phyloP scores from a whole-genome alignment of 2,329 filamentous ascomycete species.

The Cladophialophora bantiana region DNA sequence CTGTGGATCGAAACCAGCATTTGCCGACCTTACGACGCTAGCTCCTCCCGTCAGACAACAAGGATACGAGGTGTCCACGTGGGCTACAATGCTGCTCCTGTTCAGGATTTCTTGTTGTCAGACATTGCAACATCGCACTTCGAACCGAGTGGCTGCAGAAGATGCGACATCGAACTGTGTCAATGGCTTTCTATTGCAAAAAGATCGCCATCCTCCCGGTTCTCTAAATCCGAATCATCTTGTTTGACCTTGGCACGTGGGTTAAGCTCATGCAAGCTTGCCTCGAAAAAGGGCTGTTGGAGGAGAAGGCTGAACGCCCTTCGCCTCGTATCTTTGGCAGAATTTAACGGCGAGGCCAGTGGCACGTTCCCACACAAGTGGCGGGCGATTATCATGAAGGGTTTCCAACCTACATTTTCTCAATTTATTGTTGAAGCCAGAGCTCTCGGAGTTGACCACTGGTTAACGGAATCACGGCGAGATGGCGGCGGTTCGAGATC shows the following conservation, averaged over 20 bases:
- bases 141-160: constrained; percentile 13
- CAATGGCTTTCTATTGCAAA: not conserved
- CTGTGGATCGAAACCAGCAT: not conserved
- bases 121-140: constrained; percentile 19
- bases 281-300: not conserved
- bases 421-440: too few species aligned
- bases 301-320: constrained; percentile 4
- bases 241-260: constrained; percentile 27
- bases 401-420: not conserved
- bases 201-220: constrained; percentile 9
- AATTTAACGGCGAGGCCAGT: not conserved
- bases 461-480: constrained; percentile 1
- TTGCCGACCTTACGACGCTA: not conserved
- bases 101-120: not conserved
- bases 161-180: not conserved
- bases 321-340: constrained; percentile 1
- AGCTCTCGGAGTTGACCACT: not conserved
- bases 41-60: not conserved
- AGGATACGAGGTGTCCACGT: not conserved
- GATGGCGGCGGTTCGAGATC: not conserved
- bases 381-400: not conserved
- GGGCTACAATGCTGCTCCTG: not conserved
- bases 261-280: constrained; percentile 8
- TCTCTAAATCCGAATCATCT: constrained; percentile 23
- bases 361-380: constrained; percentile 16